Conservation (phyloP, 2,329 filamentous ascomycete species). For the Aspergillus transmontanensis region DNA sequence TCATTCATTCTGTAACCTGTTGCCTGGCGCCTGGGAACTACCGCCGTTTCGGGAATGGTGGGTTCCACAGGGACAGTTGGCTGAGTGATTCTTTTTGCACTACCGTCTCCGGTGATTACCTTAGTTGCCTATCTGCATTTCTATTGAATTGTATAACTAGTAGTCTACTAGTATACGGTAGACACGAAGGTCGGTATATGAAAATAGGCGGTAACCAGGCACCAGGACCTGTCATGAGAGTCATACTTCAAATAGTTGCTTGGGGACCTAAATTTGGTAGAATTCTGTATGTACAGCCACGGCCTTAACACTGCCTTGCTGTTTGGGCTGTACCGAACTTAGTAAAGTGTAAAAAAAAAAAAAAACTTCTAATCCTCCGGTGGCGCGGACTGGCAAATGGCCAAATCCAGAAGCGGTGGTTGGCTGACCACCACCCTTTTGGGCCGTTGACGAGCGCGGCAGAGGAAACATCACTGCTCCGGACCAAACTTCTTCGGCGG, state of each 20-base stretch:
- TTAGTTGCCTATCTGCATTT: not conserved
- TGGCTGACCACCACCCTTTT: slow-evolving; percentile 4
- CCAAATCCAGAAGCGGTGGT: slow-evolving; percentile 6
- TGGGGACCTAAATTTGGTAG: not conserved
- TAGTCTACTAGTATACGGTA: not conserved
- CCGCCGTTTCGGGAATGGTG: not conserved
- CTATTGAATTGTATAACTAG: not conserved
- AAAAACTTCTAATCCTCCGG: not conserved
- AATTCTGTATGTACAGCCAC: not conserved
- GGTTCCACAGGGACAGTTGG: not conserved
- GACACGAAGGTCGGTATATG: not conserved
- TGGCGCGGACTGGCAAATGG: slow-evolving; percentile 6
- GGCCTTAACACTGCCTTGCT: not conserved
- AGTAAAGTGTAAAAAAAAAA: not conserved
- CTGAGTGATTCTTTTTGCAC: not conserved
- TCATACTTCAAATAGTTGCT: not conserved
- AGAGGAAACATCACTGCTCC: not conserved
- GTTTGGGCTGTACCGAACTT: not conserved
- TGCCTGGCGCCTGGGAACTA: slow-evolving; percentile 1
- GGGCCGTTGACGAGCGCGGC: slow-evolving; percentile 1
- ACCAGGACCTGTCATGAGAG: not conserved
- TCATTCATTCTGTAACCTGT: not conserved
- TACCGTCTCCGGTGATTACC: not conserved
- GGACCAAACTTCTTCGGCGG: not conserved
- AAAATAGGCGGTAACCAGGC: slow-evolving; percentile 1